phyloP scores from a whole-genome alignment of 176 grass and related monocot genomes.

The Dendrocalamus sinicus region DNA sequence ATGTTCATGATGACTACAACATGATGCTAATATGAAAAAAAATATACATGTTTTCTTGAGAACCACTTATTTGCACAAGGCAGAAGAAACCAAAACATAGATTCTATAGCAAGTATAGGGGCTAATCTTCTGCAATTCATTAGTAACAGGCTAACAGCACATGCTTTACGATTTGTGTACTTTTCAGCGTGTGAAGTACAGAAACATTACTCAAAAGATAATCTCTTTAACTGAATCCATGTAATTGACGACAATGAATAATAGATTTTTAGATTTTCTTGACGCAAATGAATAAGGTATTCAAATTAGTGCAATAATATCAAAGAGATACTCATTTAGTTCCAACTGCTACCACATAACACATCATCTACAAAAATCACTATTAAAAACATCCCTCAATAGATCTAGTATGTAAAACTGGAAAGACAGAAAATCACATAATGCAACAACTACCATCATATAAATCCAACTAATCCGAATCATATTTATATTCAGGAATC shows the following conservation, averaged over 20 bases:
- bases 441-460: not conserved
- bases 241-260: not conserved
- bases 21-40: constrained; percentile 21
- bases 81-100: not conserved
- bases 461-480: constrained; percentile 14
- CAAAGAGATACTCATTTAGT: not conserved
- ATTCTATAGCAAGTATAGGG: not conserved
- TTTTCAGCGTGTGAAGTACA: not conserved
- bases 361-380: not conserved
- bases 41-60: not conserved
- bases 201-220: not conserved
- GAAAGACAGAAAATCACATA: constrained; percentile 6
- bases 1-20: not conserved
- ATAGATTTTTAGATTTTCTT: not conserved
- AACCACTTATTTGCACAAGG: not conserved
- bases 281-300: not conserved
- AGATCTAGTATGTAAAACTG: not conserved
- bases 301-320: constrained; percentile 16
- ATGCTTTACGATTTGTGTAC: not conserved
- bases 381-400: not conserved
- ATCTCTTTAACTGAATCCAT: not conserved
- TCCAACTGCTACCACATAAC: not conserved
- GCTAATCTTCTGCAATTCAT: not conserved
- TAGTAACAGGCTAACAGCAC: not conserved
- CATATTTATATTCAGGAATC: constrained; percentile 6